Evolutionary conservation across 495 filamentous ascomycete species (phyloP).

Genomic region (Aspergillus affinis): DNA sequence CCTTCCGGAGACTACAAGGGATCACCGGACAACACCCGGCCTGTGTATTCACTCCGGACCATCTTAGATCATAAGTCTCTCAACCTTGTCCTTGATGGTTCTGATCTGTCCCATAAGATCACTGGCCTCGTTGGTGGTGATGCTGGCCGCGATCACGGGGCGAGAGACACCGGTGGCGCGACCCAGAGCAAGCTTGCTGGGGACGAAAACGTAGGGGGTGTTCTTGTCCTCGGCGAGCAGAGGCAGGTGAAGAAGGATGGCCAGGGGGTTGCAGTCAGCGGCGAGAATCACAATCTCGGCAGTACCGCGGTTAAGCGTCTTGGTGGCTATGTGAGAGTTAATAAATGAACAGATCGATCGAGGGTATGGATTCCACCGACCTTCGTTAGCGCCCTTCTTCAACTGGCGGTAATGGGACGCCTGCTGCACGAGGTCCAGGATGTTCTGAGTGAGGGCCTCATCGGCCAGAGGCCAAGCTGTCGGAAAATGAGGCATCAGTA

Average conservation of each 20-base stretch:
- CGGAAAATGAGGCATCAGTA: constrained; percentile 18
- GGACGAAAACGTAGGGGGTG: constrained; percentile 64
- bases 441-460: constrained; percentile 69
- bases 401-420: constrained; percentile 79
- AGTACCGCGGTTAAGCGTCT: constrained; percentile 86
- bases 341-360: not conserved
- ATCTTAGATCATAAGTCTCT: constrained; percentile 89
- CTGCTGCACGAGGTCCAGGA: constrained; percentile 87
- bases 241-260: constrained; percentile 89
- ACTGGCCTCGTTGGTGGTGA: constrained; percentile 90
- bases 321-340: constrained; percentile 56
- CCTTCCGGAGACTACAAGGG: not conserved
- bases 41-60: not conserved
- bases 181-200: constrained; percentile 72
- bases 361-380: constrained; percentile 16
- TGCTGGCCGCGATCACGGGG: constrained; percentile 81
- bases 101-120: constrained; percentile 85
- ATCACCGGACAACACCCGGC: not conserved
- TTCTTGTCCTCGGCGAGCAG: constrained; percentile 87
- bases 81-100: constrained; percentile 88
- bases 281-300: constrained; percentile 86
- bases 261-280: constrained; percentile 81
- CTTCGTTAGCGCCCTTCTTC: constrained; percentile 75
- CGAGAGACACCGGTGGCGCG: constrained; percentile 73
- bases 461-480: constrained; percentile 92